Evolutionary conservation across 2,329 filamentous ascomycete genomes (phyloP).

Genomic region (Aspergillus candidus): DNA sequence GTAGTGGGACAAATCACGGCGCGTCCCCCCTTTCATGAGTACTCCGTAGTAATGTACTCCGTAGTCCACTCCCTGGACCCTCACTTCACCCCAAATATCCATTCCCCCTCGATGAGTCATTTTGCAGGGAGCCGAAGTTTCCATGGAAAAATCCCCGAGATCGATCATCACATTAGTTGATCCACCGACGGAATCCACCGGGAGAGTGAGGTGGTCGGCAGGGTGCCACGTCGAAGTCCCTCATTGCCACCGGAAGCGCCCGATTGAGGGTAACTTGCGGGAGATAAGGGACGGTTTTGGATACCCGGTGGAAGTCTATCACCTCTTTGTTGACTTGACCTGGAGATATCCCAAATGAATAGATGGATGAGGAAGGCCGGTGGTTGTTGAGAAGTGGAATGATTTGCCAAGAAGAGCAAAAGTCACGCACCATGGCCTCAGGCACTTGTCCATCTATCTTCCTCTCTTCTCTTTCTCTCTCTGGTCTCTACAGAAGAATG

Average conservation of each 20-base stretch:
- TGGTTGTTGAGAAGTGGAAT: not conserved
- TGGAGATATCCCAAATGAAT: not conserved
- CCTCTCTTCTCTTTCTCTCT: not conserved
- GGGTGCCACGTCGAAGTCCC: slow-evolving; percentile 20
- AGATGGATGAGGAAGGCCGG: slow-evolving; percentile 2
- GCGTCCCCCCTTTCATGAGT: too few relatives aligned
- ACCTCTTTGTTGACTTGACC: too few relatives aligned
- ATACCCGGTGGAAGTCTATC: not conserved
- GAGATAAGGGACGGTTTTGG: not conserved
- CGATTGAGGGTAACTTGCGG: slow-evolving; percentile 3
- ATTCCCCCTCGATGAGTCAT: not conserved
- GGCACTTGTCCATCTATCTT: not conserved
- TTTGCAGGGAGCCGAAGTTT: not conserved
- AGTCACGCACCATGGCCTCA: not conserved
- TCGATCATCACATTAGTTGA: too few relatives aligned
- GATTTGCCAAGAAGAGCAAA: not conserved
- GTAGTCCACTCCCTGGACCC: not conserved
- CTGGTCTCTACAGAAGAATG: not conserved
- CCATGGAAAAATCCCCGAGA: not conserved
- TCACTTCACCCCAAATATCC: not conserved
- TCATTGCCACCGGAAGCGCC: slow-evolving; percentile 10
- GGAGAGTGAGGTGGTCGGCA: not conserved
- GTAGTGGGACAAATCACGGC: not conserved
- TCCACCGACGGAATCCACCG: not conserved
- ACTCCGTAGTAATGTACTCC: too few relatives aligned